Evolutionary conservation across 2,329 filamentous ascomycete genomes (phyloP).

Genomic region (Claviceps sp.): DNA sequence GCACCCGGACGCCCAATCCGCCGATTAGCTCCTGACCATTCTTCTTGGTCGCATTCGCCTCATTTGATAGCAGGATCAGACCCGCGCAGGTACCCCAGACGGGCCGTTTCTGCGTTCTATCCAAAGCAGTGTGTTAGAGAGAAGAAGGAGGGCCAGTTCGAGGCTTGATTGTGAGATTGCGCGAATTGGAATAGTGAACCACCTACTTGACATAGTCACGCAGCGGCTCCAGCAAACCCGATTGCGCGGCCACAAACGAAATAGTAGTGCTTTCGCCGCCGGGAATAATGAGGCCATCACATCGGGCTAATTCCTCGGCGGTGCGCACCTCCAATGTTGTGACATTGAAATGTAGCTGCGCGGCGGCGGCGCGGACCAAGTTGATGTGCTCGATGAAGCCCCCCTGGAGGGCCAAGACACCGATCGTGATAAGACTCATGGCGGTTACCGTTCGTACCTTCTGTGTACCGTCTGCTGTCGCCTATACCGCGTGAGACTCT

Average conservation of each 20-base stretch:
- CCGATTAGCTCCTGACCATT: constrained; percentile 90
- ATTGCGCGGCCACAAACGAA: constrained; percentile 71
- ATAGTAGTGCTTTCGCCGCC: constrained; percentile 94
- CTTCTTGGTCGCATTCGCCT: constrained; percentile 76
- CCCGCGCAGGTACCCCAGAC: constrained; percentile 96
- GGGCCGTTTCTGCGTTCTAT: constrained; percentile 59
- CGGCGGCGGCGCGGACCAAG: constrained; percentile 56
- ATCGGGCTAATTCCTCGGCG: constrained; percentile 51
- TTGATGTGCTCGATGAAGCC: constrained; percentile 82
- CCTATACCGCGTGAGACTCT: too few relatives aligned
- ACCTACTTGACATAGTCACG: constrained; percentile 75
- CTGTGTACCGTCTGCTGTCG: too few relatives aligned
- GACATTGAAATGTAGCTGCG: constrained; percentile 35
- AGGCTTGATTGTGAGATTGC: neutral
- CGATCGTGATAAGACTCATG: constrained; percentile 31
- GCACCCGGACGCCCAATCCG: constrained; percentile 78
- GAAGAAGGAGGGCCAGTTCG: neutral
- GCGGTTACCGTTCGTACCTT: neutral
- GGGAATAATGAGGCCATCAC: constrained; percentile 77
- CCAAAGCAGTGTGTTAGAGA: neutral
- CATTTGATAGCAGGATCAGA: constrained; percentile 77
- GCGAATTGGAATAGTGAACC: too few relatives aligned
- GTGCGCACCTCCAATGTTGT: constrained; percentile 71
- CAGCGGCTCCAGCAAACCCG: constrained; percentile 69
- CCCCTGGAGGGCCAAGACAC: constrained; percentile 69